Evolutionary conservation across 208 protist genomes (phyloP).

Genomic region (Leishmania turanica): DNA sequence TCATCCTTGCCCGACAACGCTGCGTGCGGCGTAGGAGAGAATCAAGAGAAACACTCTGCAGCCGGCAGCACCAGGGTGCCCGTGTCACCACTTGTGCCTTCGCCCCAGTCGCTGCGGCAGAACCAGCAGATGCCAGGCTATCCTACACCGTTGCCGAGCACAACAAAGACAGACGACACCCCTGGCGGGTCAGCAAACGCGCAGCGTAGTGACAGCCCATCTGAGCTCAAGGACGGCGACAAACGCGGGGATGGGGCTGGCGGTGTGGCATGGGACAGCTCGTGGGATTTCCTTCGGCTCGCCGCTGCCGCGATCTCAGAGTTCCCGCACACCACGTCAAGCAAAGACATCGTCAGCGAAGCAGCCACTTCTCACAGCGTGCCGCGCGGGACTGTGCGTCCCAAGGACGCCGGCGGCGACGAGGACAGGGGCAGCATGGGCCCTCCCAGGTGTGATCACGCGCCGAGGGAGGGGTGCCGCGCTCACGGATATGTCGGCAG

Average conservation of each 20-base stretch:
- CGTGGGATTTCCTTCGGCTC: background rate
- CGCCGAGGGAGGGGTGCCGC: background rate
- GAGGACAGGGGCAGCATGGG: slow-evolving; percentile 3
- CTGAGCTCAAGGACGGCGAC: background rate
- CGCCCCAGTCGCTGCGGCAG: background rate
- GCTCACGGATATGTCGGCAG: background rate
- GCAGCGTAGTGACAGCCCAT: background rate
- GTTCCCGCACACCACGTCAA: slow-evolving; percentile 12
- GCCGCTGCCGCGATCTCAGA: background rate
- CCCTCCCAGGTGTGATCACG: background rate
- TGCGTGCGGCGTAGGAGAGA: background rate
- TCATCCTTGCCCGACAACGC: background rate
- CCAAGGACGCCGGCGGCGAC: background rate
- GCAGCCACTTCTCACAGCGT: slow-evolving; percentile 10
- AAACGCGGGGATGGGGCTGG: background rate
- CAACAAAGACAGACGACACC: background rate
- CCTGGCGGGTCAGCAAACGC: background rate
- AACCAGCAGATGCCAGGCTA: background rate
- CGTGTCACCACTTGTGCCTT: background rate
- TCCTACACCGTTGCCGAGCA: background rate
- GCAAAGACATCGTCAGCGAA: slow-evolving; percentile 14
- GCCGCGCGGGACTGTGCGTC: slow-evolving; percentile 7
- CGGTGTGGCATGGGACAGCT: background rate
- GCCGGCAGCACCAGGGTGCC: background rate
- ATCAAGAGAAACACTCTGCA: background rate